phyloP scores from a whole-genome alignment of 257 asterid species.

The Misopates orontium region DNA sequence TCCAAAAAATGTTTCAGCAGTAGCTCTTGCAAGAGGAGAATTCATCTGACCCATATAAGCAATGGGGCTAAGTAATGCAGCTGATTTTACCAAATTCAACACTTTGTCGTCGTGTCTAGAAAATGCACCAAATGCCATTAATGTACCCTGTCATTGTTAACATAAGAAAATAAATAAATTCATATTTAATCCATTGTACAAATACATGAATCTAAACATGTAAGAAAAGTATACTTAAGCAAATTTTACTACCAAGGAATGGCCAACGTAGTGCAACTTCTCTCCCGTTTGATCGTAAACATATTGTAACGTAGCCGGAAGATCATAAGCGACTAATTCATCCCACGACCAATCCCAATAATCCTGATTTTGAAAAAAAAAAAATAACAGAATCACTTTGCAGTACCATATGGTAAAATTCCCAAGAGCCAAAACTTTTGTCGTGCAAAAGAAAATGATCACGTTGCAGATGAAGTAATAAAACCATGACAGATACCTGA shows the following conservation, averaged over 20 bases:
- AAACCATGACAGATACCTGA: too few species aligned
- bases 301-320: constrained; percentile 51
- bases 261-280: constrained; percentile 72
- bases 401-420: too few species aligned
- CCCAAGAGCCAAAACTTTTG: too few species aligned
- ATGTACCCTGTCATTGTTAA: constrained; percentile 53
- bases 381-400: too few species aligned
- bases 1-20: constrained; percentile 51
- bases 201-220: too few species aligned
- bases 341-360: constrained; percentile 92
- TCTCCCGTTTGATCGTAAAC: constrained; percentile 61
- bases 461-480: too few species aligned
- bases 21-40: constrained; percentile 52
- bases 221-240: too few species aligned
- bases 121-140: constrained; percentile 72
- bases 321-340: constrained; percentile 67
- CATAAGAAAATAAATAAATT: background rate
- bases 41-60: constrained; percentile 66
- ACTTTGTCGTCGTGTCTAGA: constrained; percentile 37
- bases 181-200: background rate
- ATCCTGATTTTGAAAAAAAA: constrained; percentile 36
- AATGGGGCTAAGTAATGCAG: constrained; percentile 73
- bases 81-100: constrained; percentile 47
- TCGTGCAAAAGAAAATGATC: too few species aligned
- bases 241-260: constrained; percentile 52